A percentile compares a stretch with the other conserved stretches of the same genome.
These are phyloP conservation scores for Dichomitus squalens DNA, from an alignment of 1,284 basidiomycete species.

Conservation along the genomic window DNA sequence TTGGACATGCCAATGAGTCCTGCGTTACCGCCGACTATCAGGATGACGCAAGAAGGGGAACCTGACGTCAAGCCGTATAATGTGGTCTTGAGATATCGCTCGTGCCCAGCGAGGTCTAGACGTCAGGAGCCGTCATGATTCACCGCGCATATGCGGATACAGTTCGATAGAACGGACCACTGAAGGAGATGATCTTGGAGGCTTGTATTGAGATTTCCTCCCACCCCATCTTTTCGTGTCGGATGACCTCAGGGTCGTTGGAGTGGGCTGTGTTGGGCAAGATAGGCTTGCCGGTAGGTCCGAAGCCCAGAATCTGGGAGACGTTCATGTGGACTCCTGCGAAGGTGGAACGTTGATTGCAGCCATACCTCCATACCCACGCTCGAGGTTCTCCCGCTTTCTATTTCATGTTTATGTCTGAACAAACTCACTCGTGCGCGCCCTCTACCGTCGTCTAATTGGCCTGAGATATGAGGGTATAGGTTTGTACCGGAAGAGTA, in stretches of 20 bases:
- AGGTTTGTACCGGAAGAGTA: constrained; percentile 22
- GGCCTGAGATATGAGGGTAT: constrained; percentile 52
- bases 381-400: constrained; percentile 92
- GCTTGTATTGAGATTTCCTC: constrained; percentile 93
- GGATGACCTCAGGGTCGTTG: constrained; percentile 61
- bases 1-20: constrained; percentile 98
- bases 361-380: constrained; percentile 89
- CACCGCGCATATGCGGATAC: not conserved
- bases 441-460: constrained; percentile 93
- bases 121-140: not conserved
- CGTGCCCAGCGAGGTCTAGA: constrained; percentile 87
- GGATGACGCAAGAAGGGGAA: constrained; percentile 92
- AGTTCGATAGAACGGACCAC: constrained; percentile 49
- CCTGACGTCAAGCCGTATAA: constrained; percentile 94
- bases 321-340: not conserved
- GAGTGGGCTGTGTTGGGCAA: constrained; percentile 63
- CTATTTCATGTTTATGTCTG: constrained; percentile 97
- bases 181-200: constrained; percentile 95
- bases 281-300: constrained; percentile 72
- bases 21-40: constrained; percentile 97
- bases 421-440: constrained; percentile 92
- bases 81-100: constrained; percentile 91
- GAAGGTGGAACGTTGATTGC: not conserved
- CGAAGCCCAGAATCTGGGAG: constrained; percentile 82
- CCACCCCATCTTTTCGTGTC: constrained; percentile 90